Evolutionary conservation across 306 rosid genomes (phyloP).

Genomic region (Cucumis hystrix): DNA sequence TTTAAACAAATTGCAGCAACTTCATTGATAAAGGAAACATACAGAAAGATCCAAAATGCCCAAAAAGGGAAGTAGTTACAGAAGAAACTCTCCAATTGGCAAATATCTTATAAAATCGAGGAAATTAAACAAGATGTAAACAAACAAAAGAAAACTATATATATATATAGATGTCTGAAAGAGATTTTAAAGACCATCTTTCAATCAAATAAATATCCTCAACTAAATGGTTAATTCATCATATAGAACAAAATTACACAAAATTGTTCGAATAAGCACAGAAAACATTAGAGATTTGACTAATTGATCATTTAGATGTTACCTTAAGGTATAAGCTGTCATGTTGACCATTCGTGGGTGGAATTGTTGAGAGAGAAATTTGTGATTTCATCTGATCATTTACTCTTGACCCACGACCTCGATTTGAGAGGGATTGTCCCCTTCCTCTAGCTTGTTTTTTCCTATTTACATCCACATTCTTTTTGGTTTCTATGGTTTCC

Average conservation of each 20-base stretch:
- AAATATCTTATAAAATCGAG: background rate
- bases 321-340: slow-evolving; percentile 49
- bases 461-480: slow-evolving; percentile 40
- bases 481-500: slow-evolving; percentile 45
- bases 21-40: background rate
- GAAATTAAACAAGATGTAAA: background rate
- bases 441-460: slow-evolving; percentile 89
- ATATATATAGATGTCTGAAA: background rate
- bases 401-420: slow-evolving; percentile 77
- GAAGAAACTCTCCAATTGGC: background rate
- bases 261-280: background rate
- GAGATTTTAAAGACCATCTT: background rate
- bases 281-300: background rate
- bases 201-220: background rate
- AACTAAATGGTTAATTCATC: background rate
- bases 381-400: slow-evolving; percentile 53
- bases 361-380: slow-evolving; percentile 31
- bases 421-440: slow-evolving; percentile 51
- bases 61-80: background rate
- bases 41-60: background rate
- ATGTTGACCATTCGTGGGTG: slow-evolving; percentile 60
- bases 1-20: background rate
- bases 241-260: background rate
- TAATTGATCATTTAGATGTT: background rate
- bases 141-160: background rate